Conservation (phyloP, 1,284 basidiomycete species). For the Ceratobasidium sp. region DNA sequence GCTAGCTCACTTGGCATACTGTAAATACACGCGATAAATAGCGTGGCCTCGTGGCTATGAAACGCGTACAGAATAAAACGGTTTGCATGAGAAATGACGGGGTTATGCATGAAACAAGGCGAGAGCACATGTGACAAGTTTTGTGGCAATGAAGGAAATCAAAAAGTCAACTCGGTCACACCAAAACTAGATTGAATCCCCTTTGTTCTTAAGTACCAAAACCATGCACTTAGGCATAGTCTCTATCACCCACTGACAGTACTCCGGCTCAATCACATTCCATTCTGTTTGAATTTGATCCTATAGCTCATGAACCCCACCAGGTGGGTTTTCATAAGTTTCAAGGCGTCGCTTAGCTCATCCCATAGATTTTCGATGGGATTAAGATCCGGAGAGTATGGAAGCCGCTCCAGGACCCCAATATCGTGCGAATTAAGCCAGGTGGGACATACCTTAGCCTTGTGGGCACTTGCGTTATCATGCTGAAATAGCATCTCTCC, state of each 20-base stretch:
- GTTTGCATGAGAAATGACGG: too few species aligned
- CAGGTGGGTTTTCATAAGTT: not conserved
- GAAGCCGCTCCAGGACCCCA: constrained; percentile 27
- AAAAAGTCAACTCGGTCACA: not conserved
- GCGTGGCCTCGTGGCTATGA: too few species aligned
- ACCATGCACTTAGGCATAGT: constrained; percentile 37
- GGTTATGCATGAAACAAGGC: too few species aligned
- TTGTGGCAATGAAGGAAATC: too few species aligned
- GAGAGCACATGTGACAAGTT: too few species aligned
- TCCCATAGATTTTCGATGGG: constrained; percentile 45
- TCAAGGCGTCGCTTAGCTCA: constrained; percentile 31
- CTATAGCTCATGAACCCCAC: constrained; percentile 31
- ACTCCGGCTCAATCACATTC: constrained; percentile 8
- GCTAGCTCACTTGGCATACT: too few species aligned
- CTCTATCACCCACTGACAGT: constrained; percentile 25
- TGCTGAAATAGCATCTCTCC: constrained; percentile 35
- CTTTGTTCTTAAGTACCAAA: constrained; percentile 17
- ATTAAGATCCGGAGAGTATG: constrained; percentile 46
- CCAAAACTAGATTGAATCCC: not conserved
- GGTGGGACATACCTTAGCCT: constrained; percentile 26
- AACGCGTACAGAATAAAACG: too few species aligned
- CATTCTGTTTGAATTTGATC: constrained; percentile 25
- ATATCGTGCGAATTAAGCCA: constrained; percentile 40
- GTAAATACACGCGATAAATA: too few species aligned
- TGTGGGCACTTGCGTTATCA: constrained; percentile 34